These are phyloP conservation scores for Mycena sanguinolenta DNA, from an alignment of 768 basidiomycete genomes.

Conservation along the genomic window DNA sequence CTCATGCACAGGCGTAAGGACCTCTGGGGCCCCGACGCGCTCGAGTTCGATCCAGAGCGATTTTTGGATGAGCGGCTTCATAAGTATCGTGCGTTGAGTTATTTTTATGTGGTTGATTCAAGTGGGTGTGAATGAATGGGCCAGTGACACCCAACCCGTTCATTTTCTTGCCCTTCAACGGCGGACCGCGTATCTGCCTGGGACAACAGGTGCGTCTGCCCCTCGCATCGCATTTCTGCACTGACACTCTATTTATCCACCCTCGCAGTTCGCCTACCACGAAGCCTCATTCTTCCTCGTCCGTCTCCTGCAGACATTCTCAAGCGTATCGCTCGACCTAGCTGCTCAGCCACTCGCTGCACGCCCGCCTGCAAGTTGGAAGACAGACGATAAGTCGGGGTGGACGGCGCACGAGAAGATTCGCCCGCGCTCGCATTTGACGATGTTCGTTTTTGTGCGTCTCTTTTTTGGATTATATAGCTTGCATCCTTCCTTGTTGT, in stretches of 20 bases:
- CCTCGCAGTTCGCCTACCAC: no score
- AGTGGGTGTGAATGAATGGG: background rate
- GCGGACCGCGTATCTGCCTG: conserved; percentile 61
- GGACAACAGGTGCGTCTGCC: conserved; percentile 57
- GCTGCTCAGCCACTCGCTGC: conserved; percentile 59
- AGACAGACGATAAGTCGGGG: conserved; percentile 39
- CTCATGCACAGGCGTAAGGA: conserved; percentile 74
- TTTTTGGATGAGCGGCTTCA: conserved; percentile 73
- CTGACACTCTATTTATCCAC: no score
- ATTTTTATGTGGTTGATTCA: background rate
- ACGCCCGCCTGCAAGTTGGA: conserved; percentile 62
- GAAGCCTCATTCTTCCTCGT: no score
- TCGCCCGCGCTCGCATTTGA: conserved; percentile 67
- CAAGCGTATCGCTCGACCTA: conserved; percentile 56
- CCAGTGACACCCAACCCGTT: conserved; percentile 37
- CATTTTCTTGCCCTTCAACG: conserved; percentile 68
- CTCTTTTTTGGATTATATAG: background rate
- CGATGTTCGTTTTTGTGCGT: conserved; percentile 63
- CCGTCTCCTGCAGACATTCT: no score
- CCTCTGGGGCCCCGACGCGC: conserved; percentile 79
- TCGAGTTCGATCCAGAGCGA: conserved; percentile 74
- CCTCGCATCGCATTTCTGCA: no score
- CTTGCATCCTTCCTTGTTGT: background rate
- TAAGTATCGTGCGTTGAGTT: conserved; percentile 65
- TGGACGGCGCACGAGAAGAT: no score